Conservation (phyloP, 2,329 filamentous ascomycete genomes). For the Monosporascus ibericus region DNA sequence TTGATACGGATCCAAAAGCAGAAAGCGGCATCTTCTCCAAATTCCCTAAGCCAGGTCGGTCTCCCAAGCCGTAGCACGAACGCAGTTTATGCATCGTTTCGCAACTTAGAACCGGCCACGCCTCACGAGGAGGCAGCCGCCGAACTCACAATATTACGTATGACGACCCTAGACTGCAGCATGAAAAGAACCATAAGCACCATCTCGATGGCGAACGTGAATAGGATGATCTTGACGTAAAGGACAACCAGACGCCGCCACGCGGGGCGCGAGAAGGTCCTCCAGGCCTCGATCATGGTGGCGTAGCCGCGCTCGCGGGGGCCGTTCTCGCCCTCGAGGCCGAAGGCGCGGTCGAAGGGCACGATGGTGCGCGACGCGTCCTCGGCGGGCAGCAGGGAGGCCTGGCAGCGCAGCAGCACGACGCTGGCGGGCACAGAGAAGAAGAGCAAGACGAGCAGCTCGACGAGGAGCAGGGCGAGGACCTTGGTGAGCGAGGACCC, state of each 20-base stretch:
- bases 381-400: constrained; percentile 70
- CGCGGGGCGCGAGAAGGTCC: constrained; percentile 61
- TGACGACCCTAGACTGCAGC: too few species aligned
- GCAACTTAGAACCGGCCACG: too few species aligned
- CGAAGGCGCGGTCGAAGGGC: constrained; percentile 77
- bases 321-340: constrained; percentile 49
- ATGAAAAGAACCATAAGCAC: too few species aligned
- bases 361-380: constrained; percentile 64
- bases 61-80: too few species aligned
- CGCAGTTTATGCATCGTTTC: too few species aligned
- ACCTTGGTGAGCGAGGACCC: constrained; percentile 29
- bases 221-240: constrained; percentile 59
- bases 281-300: constrained; percentile 68
- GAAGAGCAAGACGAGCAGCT: constrained; percentile 46
- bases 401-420: constrained; percentile 72
- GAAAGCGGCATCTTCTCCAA: too few species aligned
- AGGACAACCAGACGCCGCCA: constrained; percentile 66
- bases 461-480: constrained; percentile 33
- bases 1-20: too few species aligned
- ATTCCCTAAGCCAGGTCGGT: too few species aligned
- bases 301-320: constrained; percentile 59
- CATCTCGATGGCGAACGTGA: constrained; percentile 39
- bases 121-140: too few species aligned
- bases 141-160: too few species aligned
- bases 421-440: constrained; percentile 68